Evolutionary conservation across 768 basidiomycete species (phyloP).

Genomic region (Mrakia hoshinonis): DNA sequence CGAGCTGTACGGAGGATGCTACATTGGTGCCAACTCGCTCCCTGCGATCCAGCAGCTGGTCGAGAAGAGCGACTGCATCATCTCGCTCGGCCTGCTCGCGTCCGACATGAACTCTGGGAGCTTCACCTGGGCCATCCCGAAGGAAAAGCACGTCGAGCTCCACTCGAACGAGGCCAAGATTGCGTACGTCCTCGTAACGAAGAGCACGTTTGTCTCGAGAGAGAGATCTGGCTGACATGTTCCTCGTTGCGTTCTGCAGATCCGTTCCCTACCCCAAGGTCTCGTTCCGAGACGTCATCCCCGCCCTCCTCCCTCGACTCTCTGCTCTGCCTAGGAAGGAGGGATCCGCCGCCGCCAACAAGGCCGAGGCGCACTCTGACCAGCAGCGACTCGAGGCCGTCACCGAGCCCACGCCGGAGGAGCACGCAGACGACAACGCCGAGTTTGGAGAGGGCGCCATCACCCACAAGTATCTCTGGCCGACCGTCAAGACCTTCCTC

Average conservation of each 20-base stretch:
- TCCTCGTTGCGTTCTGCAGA: not conserved
- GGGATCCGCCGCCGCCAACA: constrained; percentile 33
- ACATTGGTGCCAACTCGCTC: constrained; percentile 60
- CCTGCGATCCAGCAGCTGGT: constrained; percentile 61
- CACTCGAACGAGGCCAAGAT: constrained; percentile 57
- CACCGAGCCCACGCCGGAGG: constrained; percentile 37
- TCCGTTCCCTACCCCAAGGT: constrained; percentile 32
- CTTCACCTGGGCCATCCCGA: constrained; percentile 5
- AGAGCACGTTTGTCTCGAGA: no score
- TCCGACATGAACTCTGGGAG: constrained; percentile 76
- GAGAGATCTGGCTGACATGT: no score
- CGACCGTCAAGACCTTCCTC: constrained; percentile 65
- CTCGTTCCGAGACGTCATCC: constrained; percentile 38
- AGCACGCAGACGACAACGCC: constrained; percentile 41
- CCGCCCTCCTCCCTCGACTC: constrained; percentile 34
- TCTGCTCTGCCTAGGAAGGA: constrained; percentile 8
- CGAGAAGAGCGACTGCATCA: constrained; percentile 62
- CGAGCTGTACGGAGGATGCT: constrained; percentile 68
- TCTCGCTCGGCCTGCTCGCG: constrained; percentile 54
- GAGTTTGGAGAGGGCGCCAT: constrained; percentile 44
- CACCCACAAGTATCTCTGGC: constrained; percentile 77
- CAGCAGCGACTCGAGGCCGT: constrained; percentile 23
- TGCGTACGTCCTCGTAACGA: no score
- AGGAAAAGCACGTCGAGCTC: constrained; percentile 45
- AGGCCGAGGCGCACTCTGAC: constrained; percentile 3